Evolutionary conservation across 805 yeast genomes (phyloP).

Genomic region (Saturnispora galanensis): DNA sequence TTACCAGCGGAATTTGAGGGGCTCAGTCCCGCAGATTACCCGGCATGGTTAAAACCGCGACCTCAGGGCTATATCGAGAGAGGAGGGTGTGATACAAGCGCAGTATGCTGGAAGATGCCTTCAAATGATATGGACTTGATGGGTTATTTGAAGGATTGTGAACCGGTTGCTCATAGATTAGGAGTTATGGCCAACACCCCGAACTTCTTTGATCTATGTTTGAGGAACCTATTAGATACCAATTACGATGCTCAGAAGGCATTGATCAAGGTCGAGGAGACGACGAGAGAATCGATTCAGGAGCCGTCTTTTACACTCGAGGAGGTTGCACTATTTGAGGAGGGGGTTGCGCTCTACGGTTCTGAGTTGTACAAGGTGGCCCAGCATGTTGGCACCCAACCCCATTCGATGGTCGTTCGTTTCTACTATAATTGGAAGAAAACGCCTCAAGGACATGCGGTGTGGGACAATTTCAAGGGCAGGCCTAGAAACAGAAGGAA

Average conservation of each 20-base stretch:
- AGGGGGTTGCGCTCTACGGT: slow-evolving; percentile 62
- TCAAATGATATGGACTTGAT: slow-evolving; percentile 27
- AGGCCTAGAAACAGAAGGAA: slow-evolving; percentile 51
- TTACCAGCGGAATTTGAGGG: slow-evolving; percentile 40
- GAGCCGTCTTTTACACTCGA: slow-evolving; percentile 69
- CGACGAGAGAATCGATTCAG: slow-evolving; percentile 49
- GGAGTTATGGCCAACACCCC: slow-evolving; percentile 56
- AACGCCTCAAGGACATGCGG: slow-evolving; percentile 57
- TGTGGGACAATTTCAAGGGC: slow-evolving; percentile 80
- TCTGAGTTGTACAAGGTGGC: slow-evolving; percentile 69
- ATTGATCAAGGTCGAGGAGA: slow-evolving; percentile 30
- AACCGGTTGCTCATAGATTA: slow-evolving; percentile 45
- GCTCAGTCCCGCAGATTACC: slow-evolving; percentile 37
- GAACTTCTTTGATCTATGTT: slow-evolving; percentile 70
- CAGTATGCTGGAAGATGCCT: slow-evolving; percentile 57
- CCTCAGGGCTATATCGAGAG: slow-evolving; percentile 80
- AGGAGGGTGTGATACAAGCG: slow-evolving; percentile 61
- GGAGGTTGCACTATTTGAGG: slow-evolving; percentile 64
- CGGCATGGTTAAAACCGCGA: slow-evolving; percentile 68
- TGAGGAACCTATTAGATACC: slow-evolving; percentile 42
- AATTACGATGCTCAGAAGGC: slow-evolving; percentile 46
- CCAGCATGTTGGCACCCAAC: slow-evolving; percentile 62
- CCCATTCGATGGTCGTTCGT: slow-evolving; percentile 71
- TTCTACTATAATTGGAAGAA: slow-evolving; percentile 91
- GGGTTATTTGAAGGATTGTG: slow-evolving; percentile 44